Conservation (phyloP, 768 basidiomycete species). For the Tylopilus vinaceipallidus region DNA sequence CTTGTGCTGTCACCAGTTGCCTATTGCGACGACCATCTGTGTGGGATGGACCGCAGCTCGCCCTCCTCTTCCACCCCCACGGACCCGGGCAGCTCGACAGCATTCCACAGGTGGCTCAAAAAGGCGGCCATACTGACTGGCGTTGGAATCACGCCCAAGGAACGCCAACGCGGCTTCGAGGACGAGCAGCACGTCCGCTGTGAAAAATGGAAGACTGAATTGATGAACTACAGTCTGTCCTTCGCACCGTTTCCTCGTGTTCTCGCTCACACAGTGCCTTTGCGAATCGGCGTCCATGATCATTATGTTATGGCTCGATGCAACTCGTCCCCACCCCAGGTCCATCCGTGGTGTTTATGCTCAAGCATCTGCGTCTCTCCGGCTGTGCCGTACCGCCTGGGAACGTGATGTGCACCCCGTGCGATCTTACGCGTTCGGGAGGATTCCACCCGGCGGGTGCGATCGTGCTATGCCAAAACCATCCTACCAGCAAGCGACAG, state of each 20-base stretch:
- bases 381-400: constrained; percentile 68
- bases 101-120: constrained; percentile 52
- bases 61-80: constrained; percentile 22
- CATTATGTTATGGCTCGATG: not conserved
- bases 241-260: constrained; percentile 10
- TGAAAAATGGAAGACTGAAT: constrained; percentile 66
- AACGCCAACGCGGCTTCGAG: constrained; percentile 36
- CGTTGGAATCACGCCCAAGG: constrained; percentile 45
- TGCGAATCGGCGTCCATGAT: constrained; percentile 13
- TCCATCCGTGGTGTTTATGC: constrained; percentile 86
- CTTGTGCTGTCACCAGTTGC: no score
- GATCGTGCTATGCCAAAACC: constrained; percentile 82
- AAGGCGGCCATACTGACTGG: constrained; percentile 50
- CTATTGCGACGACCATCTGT: no score
- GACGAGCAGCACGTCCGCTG: constrained; percentile 46
- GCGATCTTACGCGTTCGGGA: constrained; percentile 70
- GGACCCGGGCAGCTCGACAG: constrained; percentile 22
- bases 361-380: constrained; percentile 79
- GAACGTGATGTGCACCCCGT: constrained; percentile 83
- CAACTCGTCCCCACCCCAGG: constrained; percentile 45
- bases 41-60: constrained; percentile 30
- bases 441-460: constrained; percentile 84
- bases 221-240: constrained; percentile 68
- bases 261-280: constrained; percentile 2
- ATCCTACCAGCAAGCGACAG: constrained; percentile 76